Evolutionary conservation across 495 filamentous ascomycete species (phyloP).

Genomic region (Aspergillus kassunensis): DNA sequence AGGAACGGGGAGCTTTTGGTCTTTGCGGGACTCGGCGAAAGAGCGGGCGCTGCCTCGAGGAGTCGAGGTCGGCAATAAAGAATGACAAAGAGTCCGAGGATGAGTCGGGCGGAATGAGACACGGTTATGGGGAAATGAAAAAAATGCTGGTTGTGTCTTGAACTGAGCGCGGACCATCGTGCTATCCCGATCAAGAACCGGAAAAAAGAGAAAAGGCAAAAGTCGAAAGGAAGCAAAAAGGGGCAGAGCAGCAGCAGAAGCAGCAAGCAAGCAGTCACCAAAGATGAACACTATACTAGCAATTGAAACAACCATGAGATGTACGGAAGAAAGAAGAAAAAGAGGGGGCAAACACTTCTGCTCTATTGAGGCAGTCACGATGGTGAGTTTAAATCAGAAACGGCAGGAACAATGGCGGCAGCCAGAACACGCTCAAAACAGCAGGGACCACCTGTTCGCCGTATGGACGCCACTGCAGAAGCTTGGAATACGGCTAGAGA

Average conservation of each 20-base stretch:
- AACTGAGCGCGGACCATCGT: slow-evolving; percentile 16
- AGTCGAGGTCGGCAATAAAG: slow-evolving; percentile 7
- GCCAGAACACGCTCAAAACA: neutral
- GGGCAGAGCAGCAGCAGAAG: neutral
- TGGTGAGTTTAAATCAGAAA: neutral
- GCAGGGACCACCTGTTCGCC: neutral
- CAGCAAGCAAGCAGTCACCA: slow-evolving; percentile 1
- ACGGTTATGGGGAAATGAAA: neutral
- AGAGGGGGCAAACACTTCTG: slow-evolving; percentile 2
- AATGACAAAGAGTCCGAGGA: slow-evolving; percentile 8
- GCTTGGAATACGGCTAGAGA: no score
- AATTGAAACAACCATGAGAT: slow-evolving; percentile 19
- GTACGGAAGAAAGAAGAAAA: slow-evolving; percentile 9
- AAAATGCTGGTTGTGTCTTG: slow-evolving; percentile 16
- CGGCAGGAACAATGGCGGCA: neutral
- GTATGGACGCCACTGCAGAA: no score
- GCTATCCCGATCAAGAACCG: slow-evolving; percentile 9
- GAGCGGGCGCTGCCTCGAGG: slow-evolving; percentile 10
- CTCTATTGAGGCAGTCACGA: neutral
- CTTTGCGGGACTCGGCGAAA: slow-evolving; percentile 13
- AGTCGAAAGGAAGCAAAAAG: no score
- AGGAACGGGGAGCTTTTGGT: slow-evolving; percentile 18
- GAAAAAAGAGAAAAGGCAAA: slow-evolving; percentile 4
- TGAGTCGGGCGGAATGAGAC: slow-evolving; percentile 5
- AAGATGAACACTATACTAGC: slow-evolving; percentile 13